Percentiles rank a stretch among this genome's conserved stretches.
Evolutionary conservation across 2,329 filamentous ascomycete species (phyloP).

Genomic region (Didymella pomorum): DNA sequence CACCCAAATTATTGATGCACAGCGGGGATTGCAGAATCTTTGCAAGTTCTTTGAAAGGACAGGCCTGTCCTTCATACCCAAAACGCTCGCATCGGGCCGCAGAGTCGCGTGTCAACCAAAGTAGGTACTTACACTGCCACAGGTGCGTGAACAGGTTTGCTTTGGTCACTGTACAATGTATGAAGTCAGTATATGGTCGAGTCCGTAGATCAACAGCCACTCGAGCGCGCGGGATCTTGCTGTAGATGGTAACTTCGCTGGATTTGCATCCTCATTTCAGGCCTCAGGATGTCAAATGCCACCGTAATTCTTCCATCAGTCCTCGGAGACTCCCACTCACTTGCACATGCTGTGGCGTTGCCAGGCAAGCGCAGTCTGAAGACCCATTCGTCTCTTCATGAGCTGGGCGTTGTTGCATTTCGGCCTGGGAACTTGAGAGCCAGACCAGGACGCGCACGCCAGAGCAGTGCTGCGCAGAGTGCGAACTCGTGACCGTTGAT

Average conservation of each 20-base stretch:
- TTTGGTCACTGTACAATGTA: not conserved
- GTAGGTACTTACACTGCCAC: constrained; percentile 1
- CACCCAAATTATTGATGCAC: constrained; percentile 11
- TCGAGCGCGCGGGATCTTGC: not conserved
- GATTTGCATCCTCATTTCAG: constrained; percentile 9
- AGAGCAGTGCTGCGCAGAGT: constrained; percentile 5
- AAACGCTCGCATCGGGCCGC: constrained; percentile 21
- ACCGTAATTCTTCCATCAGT: constrained; percentile 14
- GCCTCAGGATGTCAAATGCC: not conserved
- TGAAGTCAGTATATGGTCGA: not conserved
- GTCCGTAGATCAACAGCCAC: not conserved
- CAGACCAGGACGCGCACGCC: constrained; percentile 7
- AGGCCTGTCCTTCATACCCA: constrained; percentile 3
- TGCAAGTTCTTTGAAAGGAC: constrained; percentile 16
- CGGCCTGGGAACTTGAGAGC: not conserved
- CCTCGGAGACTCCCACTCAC: constrained; percentile 8
- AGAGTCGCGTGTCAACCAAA: constrained; percentile 6
- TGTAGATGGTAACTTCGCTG: constrained; percentile 17
- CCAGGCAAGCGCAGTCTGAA: constrained; percentile 13
- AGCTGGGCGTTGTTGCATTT: not conserved
- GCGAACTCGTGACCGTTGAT: constrained; percentile 1
- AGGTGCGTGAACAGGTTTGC: constrained; percentile 10
- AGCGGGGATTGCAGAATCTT: constrained; percentile 21
- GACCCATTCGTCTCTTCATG: constrained; percentile 7
- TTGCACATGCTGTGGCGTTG: constrained; percentile 11